Evolutionary conservation across 176 grass and related monocot genomes (phyloP).

Genomic region (Otatea glauca): DNA sequence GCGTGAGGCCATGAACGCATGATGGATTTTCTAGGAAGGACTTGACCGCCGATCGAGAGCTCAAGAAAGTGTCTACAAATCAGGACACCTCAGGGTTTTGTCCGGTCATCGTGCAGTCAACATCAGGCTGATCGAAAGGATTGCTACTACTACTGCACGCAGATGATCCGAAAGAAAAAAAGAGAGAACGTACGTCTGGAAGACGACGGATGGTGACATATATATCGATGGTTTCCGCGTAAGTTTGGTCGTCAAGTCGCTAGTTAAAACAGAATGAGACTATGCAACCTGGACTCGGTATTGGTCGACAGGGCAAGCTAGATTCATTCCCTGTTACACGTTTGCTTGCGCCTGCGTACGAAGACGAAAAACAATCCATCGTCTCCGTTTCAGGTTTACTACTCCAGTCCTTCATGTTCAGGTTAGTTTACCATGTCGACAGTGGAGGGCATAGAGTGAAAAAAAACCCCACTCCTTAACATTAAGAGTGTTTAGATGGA

Average conservation of each 20-base stretch:
- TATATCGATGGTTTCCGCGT: background rate
- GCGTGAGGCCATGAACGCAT: background rate
- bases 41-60: background rate
- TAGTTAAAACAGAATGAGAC: background rate
- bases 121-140: background rate
- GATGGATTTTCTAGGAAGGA: background rate
- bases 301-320: background rate
- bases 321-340: background rate
- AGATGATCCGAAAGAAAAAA: background rate
- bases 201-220: background rate
- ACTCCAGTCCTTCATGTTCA: background rate
- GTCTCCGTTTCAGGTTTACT: background rate
- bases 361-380: background rate
- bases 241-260: background rate
- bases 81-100: background rate
- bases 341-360: background rate
- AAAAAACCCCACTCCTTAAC: background rate
- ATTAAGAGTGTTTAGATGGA: too few relatives aligned
- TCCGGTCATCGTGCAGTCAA: background rate
- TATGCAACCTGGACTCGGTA: conserved; percentile 14
- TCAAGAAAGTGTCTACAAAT: background rate
- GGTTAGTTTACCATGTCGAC: background rate
- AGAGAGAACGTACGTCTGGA: background rate
- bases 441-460: too few relatives aligned
- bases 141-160: background rate